phyloP scores from a whole-genome alignment of 139 green algal species.

The Chlamydomonas sp. region DNA sequence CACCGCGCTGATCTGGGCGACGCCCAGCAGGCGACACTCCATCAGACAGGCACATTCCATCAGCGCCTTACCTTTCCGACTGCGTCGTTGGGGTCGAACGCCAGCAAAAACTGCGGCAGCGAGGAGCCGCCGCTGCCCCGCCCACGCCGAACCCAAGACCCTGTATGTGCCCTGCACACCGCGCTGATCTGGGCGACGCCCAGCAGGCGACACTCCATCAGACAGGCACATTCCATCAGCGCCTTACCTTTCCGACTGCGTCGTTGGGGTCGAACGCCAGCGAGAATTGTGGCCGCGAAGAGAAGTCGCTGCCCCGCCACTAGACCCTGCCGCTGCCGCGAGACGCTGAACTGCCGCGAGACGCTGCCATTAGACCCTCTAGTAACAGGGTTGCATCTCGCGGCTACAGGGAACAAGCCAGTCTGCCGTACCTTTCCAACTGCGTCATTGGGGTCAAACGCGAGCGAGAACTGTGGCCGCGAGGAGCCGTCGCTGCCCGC shows the following conservation, averaged over 20 bases:
- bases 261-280: constrained; percentile 34
- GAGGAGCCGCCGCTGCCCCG: neutral
- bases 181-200: too few species aligned
- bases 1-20: too few species aligned
- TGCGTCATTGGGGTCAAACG: constrained; percentile 32
- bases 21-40: neutral
- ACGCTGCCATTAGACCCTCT: neutral
- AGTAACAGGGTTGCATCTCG: neutral
- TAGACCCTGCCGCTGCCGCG: too few species aligned
- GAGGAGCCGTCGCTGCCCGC: neutral
- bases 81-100: constrained; percentile 32
- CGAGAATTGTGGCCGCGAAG: constrained; percentile 30
- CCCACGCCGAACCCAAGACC: too few species aligned
- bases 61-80: neutral
- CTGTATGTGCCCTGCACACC: too few species aligned
- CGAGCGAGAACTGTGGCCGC: constrained; percentile 39
- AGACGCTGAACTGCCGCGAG: neutral
- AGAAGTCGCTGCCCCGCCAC: neutral
- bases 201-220: neutral
- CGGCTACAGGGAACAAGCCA: constrained; percentile 16
- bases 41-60: neutral
- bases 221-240: neutral
- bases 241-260: neutral
- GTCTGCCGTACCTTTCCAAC: constrained; percentile 25
- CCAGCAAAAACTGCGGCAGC: constrained; percentile 41